A percentile compares a stretch with the other conserved stretches of the same genome.
These are phyloP conservation scores for Penstemon barbatus DNA, from an alignment of 257 asterid species.

Conservation along the genomic window DNA sequence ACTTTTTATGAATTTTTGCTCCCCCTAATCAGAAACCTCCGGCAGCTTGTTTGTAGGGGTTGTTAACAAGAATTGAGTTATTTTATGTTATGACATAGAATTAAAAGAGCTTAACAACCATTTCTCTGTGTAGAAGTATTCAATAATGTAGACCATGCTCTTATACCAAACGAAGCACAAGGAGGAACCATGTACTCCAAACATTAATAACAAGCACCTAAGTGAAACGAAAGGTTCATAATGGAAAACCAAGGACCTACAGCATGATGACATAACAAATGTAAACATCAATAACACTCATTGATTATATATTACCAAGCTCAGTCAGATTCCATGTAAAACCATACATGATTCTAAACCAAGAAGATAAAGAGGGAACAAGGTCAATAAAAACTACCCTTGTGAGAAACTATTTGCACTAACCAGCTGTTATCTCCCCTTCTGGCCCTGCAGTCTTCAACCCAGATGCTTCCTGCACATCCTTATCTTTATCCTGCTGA, in stretches of 20 bases:
- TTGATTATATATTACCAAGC: slow-evolving; percentile 19
- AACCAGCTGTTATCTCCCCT: slow-evolving; percentile 98
- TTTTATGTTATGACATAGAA: neutral
- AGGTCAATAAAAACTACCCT: slow-evolving; percentile 11
- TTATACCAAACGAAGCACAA: neutral
- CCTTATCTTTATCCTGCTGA: slow-evolving; percentile 69
- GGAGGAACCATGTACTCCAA: slow-evolving; percentile 11
- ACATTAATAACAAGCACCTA: neutral
- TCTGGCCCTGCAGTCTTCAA: slow-evolving; percentile 91
- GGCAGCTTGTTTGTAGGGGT: neutral
- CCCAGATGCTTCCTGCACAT: slow-evolving; percentile 68
- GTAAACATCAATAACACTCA: slow-evolving; percentile 3
- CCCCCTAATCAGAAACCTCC: slow-evolving; percentile 4
- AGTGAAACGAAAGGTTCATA: neutral
- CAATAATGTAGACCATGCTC: neutral
- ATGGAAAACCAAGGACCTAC: slow-evolving; percentile 1
- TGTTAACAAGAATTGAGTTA: neutral
- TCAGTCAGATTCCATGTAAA: slow-evolving; percentile 1
- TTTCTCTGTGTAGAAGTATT: slow-evolving; percentile 13
- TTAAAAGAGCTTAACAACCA: slow-evolving; percentile 1
- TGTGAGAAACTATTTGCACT: slow-evolving; percentile 16
- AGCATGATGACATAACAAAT: neutral
- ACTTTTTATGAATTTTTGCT: neutral
- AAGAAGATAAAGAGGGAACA: neutral
- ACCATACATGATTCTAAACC: neutral